Evolutionary conservation across 2,329 filamentous ascomycete genomes (phyloP).

Genomic region (Botrytis squamosa): DNA sequence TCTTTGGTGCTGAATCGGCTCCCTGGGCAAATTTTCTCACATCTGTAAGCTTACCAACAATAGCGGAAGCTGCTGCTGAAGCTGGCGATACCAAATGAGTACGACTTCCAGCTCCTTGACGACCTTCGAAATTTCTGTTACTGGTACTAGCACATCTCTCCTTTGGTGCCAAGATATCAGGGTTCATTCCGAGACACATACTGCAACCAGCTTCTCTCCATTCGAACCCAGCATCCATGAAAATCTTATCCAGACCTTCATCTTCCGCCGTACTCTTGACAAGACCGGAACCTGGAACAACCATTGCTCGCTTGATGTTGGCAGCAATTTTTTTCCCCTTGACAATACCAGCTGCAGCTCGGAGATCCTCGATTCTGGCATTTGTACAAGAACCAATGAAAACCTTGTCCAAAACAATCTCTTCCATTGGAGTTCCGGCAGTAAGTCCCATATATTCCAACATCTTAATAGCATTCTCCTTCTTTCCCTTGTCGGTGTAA

Average conservation of each 20-base stretch:
- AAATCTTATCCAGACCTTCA: constrained; percentile 92
- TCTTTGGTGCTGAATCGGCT: constrained; percentile 42
- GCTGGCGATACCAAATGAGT: constrained; percentile 97
- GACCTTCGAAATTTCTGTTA: constrained; percentile 96
- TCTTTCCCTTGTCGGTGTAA: constrained; percentile 77
- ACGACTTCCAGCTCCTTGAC: constrained; percentile 85
- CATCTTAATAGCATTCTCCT: constrained; percentile 74
- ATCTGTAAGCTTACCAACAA: constrained; percentile 88
- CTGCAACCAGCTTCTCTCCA: constrained; percentile 98
- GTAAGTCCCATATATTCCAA: constrained; percentile 95
- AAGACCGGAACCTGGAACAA: constrained; percentile 92
- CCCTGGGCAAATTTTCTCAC: constrained; percentile 70
- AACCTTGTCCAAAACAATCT: constrained; percentile 90
- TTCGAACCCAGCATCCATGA: constrained; percentile 88
- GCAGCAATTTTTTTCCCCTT: constrained; percentile 81
- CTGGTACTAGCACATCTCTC: constrained; percentile 95
- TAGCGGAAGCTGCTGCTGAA: constrained; percentile 89
- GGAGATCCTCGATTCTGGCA: constrained; percentile 91
- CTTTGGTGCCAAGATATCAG: constrained; percentile 87
- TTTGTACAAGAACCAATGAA: constrained; percentile 99
- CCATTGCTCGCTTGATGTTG: constrained; percentile 92
- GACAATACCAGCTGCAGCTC: constrained; percentile 81
- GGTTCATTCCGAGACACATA: constrained; percentile 99
- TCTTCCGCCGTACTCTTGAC: constrained; percentile 89
- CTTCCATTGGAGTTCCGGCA: constrained; percentile 83